A percentile compares a stretch with the other conserved stretches of the same genome.
Conservation (phyloP, 257 asterid genomes). For the Nicotiana benthamiana region DNA sequence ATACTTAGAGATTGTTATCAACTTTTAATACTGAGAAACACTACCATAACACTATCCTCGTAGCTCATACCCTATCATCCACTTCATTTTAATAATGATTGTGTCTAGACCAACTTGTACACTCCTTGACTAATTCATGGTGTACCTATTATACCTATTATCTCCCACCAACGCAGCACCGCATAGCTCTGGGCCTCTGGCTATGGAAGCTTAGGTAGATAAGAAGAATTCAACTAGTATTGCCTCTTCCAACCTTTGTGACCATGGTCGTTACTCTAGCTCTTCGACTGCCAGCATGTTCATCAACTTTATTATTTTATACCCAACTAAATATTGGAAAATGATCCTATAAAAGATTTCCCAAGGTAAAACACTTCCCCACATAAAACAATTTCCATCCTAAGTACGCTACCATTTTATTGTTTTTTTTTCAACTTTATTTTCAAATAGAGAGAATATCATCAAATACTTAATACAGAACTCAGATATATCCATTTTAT, state of each 20-base stretch:
- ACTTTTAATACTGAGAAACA: neutral
- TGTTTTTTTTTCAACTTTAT: neutral
- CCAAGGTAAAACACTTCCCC: neutral
- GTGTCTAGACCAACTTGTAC: neutral
- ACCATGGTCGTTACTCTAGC: neutral
- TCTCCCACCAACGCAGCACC: neutral
- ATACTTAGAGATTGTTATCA: neutral
- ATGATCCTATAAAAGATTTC: neutral
- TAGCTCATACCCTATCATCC: neutral
- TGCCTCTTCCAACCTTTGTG: neutral
- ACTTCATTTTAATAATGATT: neutral
- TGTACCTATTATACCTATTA: neutral
- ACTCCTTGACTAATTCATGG: neutral
- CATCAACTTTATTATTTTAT: neutral
- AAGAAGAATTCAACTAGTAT: neutral
- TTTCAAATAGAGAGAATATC: neutral
- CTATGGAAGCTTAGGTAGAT: neutral
- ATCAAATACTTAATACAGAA: neutral
- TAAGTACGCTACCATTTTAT: neutral
- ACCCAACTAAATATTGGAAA: neutral
- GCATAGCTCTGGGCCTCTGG: neutral
- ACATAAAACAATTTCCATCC: neutral
- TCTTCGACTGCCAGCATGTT: neutral
- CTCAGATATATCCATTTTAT: neutral
- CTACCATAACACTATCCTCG: neutral